A percentile compares a stretch with the other conserved stretches of the same genome.
These are phyloP conservation scores for Pigoraptor vietnamica DNA, from an alignment of 78 protist genomes.

Conservation along the genomic window DNA sequence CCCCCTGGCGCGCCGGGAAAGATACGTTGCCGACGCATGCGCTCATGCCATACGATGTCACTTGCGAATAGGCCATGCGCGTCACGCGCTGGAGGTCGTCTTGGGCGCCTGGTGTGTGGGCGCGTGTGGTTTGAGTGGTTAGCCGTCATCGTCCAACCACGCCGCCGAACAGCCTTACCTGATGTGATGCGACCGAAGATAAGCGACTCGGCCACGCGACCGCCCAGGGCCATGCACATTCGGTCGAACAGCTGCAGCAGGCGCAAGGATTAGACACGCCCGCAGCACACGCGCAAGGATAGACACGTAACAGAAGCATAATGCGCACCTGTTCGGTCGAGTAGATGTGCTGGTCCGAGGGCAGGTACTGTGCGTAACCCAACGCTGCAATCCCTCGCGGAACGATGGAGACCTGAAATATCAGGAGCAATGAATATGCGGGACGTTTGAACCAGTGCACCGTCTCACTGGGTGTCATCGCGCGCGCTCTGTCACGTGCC, in stretches of 20 bases:
- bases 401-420: slow-evolving; percentile 77
- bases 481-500: no score
- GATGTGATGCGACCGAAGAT: slow-evolving; percentile 44
- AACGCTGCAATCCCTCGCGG: slow-evolving; percentile 93
- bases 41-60: slow-evolving; percentile 77
- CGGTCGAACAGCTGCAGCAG: slow-evolving; percentile 49
- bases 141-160: neutral
- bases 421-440: no score
- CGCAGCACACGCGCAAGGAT: neutral
- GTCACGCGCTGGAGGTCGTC: slow-evolving; percentile 87
- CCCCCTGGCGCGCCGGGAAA: neutral
- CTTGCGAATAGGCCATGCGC: slow-evolving; percentile 55
- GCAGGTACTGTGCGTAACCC: slow-evolving; percentile 95
- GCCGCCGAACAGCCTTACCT: neutral
- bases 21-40: slow-evolving; percentile 47
- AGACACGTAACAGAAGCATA: neutral
- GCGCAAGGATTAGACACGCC: neutral
- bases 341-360: slow-evolving; percentile 77
- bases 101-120: slow-evolving; percentile 94
- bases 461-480: no score
- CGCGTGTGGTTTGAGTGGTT: no score
- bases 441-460: no score
- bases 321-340: slow-evolving; percentile 53
- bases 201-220: slow-evolving; percentile 80
- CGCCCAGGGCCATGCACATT: slow-evolving; percentile 89